These are phyloP conservation scores for Chytriomyces confervae DNA, from an alignment of 192 early-diverging fungal genomes.

Conservation along the genomic window DNA sequence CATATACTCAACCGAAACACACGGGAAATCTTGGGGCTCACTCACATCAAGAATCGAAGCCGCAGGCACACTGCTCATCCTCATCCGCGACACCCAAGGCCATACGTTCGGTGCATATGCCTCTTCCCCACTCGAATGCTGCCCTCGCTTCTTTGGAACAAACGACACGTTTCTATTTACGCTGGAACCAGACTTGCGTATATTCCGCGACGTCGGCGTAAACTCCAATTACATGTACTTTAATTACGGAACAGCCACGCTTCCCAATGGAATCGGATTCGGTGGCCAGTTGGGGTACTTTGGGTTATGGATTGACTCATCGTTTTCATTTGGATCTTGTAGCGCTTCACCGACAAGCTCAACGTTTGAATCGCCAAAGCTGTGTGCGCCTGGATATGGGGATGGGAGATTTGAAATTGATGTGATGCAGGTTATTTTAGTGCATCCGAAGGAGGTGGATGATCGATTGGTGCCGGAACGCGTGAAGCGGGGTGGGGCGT, in stretches of 20 bases:
- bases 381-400: not conserved
- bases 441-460: conserved; percentile 25
- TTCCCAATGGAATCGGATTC: conserved; percentile 25
- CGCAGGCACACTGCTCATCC: conserved; percentile 4
- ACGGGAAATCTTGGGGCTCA: conserved; percentile 27
- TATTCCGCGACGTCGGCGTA: not conserved
- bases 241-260: conserved; percentile 25
- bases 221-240: conserved; percentile 25
- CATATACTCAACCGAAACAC: not conserved
- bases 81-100: not conserved
- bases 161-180: conserved; percentile 17
- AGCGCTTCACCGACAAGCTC: not conserved
- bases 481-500: conserved; percentile 3
- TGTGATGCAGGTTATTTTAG: conserved; percentile 8
- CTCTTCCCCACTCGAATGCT: conserved; percentile 6
- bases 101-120: conserved; percentile 5
- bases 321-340: conserved; percentile 1
- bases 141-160: not conserved
- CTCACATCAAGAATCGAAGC: conserved; percentile 7
- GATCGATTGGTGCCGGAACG: conserved; percentile 20
- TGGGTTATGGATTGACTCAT: conserved; percentile 21
- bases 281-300: conserved; percentile 23
- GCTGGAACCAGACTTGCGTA: not conserved
- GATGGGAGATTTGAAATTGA: conserved; percentile 10
- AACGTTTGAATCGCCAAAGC: not conserved